Evolutionary conservation across 306 rosid species (phyloP), one percentile per base, ranked within the genome.

Genomic region (Ormosia emarginata): DNA sequence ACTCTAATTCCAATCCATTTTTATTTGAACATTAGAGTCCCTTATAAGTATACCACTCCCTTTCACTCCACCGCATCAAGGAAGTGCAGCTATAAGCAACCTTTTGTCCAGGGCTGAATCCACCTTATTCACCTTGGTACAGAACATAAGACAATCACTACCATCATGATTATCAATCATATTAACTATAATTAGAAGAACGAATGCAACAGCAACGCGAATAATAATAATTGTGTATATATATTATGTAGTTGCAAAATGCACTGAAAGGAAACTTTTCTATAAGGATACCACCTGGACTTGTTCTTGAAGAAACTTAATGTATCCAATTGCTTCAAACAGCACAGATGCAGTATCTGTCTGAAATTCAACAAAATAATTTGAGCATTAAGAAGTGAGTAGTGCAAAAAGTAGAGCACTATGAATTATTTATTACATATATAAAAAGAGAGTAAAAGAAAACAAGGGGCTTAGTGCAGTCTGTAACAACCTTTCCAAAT

Each of bases 311-410:
- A 93, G 89, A 71, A 90, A 95, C 88, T 92, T 95, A 65, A 95
- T 93, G 87, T 90, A 93, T 14, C 91, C 94, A 82, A 93, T 92
- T 71, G 97, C 95, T 89, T 95, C 99, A 47, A 83, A 89, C 44
- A 95, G 92, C 71, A 95, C 99, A 4, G 99, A 95, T 34, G 99
- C 98, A 4, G 98, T 93, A 83, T 95, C 98, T 5, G 99, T 95
- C 99, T 95, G 95, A 84, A 86, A 83, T 59, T 72, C 63, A 67
- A 81, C 2, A 71, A 43, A 47, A 50, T 8, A 49, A 29, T 14
- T 36, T 12, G 6, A 64, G 71, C 15, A 67, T 67, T 43, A 61
- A 70, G 66, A 57, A 83, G 75, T 44, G 59, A 70, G 77, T 78
- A 50, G 55, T 73, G 79, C 52, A 66, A 82, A 84, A 79, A 81